Evolutionary conservation across 2,329 filamentous ascomycete genomes (phyloP), one percentile per base, ranked within the genome.

Genomic region (Lasiodiplodia citricola): DNA sequence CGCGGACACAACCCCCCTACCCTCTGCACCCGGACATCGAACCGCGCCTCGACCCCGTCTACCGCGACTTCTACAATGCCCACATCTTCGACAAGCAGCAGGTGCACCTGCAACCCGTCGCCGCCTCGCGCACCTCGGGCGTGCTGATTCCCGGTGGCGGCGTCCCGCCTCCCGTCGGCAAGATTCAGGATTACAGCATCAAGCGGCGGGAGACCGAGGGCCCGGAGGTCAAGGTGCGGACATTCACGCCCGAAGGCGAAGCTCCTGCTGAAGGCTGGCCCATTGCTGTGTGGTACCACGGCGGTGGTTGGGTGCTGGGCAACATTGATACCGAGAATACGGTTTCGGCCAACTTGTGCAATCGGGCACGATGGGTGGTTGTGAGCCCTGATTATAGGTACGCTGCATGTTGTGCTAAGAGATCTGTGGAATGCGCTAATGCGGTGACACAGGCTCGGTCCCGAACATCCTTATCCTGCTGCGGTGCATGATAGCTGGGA

Each of bases 251-350:
- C 2, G 71, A 69, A 1, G 72, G 72, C 2, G 54, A 72, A 2
- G 60, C 69, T 23, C 75, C 76, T 7, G 66, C 66, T 0, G 68
- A 68, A 6, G 79, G 77, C 2, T 81, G 79, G 79, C 80, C 80
- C 2, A 72, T 75, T 5, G 73, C 81, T n/a, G 66, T 82, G 10
- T 82, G 80, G 80, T 78, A 77, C 28, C 80, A 82, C 55, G 80
- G 80, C 25, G 80, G 80, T 5, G 80, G 80, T 2, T 82, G 80
- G 80, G 80, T 77, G 4, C 74, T 80, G 64, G 80, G 80, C 0
- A 76, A 75, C 3, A 62, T 80, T 6, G 73, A 74, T 7, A 80
- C 74, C 64, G 78, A 79, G 10, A 77, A 75, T 11, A 79, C 77
- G 41, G 76, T 81, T 47, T 76, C 38, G 5, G 41, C 56, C 37